Evolutionary conservation across 2,329 filamentous ascomycete species (phyloP).

Genomic region (Fusarium marasasianum): DNA sequence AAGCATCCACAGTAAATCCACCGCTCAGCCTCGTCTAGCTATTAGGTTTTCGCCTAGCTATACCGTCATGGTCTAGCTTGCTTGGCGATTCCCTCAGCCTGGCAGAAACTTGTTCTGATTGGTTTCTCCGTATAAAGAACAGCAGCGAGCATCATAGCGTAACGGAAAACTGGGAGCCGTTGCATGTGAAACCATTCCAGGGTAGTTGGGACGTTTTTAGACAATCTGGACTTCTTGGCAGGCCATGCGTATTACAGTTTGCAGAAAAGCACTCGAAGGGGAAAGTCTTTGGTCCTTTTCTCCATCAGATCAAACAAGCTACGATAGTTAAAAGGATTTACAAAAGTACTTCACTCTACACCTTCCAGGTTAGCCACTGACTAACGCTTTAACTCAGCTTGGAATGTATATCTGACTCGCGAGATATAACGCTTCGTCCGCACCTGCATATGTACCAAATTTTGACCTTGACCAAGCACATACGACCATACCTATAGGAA

Average conservation of each 20-base stretch:
- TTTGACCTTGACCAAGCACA: fast-evolving
- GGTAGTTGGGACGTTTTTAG: neutral
- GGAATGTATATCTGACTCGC: too few relatives aligned
- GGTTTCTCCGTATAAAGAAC: neutral
- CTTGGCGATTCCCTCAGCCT: neutral
- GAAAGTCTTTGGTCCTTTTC: fast-evolving
- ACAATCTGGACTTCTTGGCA: neutral
- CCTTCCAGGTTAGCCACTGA: neutral
- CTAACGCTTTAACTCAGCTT: neutral
- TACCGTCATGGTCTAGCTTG: neutral
- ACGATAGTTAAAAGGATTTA: neutral
- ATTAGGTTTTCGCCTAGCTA: neutral
- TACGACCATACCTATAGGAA: neutral
- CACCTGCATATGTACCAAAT: fast-evolving
- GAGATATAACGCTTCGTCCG: fast-evolving
- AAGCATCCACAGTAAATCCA: neutral
- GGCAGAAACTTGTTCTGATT: neutral
- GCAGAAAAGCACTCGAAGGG: neutral
- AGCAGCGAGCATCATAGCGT: neutral
- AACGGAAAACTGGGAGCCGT: neutral
- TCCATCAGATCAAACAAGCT: neutral
- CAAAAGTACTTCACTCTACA: neutral
- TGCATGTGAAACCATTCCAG: neutral
- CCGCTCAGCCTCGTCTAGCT: neutral
- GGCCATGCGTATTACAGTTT: neutral